Evolutionary conservation across 805 yeast genomes (phyloP), one percentile per base, ranked within the genome.

Genomic region (Saccharomycopsis amapae): DNA sequence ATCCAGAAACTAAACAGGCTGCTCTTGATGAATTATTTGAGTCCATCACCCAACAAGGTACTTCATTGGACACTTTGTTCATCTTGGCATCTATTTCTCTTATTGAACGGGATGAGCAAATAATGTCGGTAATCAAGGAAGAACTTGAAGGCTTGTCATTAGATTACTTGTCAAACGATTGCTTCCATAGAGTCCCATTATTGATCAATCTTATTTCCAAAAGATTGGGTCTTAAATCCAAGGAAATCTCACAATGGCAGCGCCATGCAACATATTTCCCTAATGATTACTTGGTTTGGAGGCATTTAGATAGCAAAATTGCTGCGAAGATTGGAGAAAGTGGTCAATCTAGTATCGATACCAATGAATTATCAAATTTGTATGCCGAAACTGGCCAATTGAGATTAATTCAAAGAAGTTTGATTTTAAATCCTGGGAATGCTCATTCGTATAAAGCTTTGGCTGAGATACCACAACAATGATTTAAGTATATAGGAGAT

Each of bases 11-110:
- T 1, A 80, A 78, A 48, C 82, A 79, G 52, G 89, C 88, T 1
- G 96, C 97, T 0, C 58, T 85, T 39, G 96, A 88, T 55, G 95
- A 87, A 60, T 63, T 90, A 37, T 81, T 84, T 54, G 70, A 73
- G 20, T 77, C 72, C 55, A 76, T 88, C 34, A 81, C 75, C 49
- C 67, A 64, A 3, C 62, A 73, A 46, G 96, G 95, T 0, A 68
- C 84, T 1, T 77, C 88, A 2, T 63, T 86, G 38, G 57, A 77
- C 20, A 77, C 85, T 1, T 80, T 85, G 0, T 62, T 89, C 48
- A 75, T 87, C 1, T 67, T 90, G 35, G 96, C 95, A 3, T 88
- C 94, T 0, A 78, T 90, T 19, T 71, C 85, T 0, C 69, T 93
- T 2, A 67, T 79, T 7, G 84, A 86, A 42, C 68, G 78, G 39